Percentiles rank a stretch among this genome's conserved stretches.
Conservation (phyloP, 2,329 filamentous ascomycete species). For the Penicillium sp. region DNA sequence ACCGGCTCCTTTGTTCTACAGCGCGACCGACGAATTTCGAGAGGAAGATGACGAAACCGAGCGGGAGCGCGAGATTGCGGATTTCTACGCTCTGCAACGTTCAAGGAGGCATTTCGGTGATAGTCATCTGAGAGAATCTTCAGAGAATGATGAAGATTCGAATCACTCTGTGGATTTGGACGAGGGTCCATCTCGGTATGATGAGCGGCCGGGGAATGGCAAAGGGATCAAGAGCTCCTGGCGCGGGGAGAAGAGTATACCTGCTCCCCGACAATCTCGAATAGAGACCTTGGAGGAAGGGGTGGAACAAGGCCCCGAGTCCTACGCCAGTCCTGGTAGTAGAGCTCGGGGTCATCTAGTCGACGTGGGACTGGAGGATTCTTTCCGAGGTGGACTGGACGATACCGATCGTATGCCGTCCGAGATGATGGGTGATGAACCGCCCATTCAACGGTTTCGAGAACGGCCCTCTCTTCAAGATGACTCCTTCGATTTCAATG, state of each 20-base stretch:
- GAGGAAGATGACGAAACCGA: conserved; percentile 94
- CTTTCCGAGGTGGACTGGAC: conserved; percentile 52
- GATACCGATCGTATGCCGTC: conserved; percentile 49
- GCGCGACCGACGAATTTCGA: conserved; percentile 83
- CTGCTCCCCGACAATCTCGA: conserved; percentile 44
- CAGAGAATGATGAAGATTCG: conserved; percentile 76
- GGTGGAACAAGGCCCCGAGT: conserved; percentile 40
- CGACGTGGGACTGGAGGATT: conserved; percentile 80
- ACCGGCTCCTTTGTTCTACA: conserved; percentile 92
- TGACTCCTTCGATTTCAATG: conserved; percentile 43
- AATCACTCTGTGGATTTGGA: conserved; percentile 61
- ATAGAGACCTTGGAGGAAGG: conserved; percentile 41
- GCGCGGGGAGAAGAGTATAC: conserved; percentile 52
- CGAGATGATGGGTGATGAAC: conserved; percentile 49
- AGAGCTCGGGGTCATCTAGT: conserved; percentile 73
- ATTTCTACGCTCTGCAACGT: conserved; percentile 86
- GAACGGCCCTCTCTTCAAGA: conserved; percentile 47
- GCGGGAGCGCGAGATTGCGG: conserved; percentile 87
- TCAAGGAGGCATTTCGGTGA: conserved; percentile 87
- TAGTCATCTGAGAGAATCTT: conserved; percentile 81
- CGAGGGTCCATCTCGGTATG: conserved; percentile 50
- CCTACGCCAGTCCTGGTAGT: conserved; percentile 40
- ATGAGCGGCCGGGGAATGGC: conserved; percentile 46
- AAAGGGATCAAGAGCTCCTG: conserved; percentile 62
- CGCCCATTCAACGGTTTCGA: conserved; percentile 60